These are phyloP conservation scores for Rhizopus arrhizus DNA, from an alignment of 371 early-diverging fungal species.

Conservation along the genomic window DNA sequence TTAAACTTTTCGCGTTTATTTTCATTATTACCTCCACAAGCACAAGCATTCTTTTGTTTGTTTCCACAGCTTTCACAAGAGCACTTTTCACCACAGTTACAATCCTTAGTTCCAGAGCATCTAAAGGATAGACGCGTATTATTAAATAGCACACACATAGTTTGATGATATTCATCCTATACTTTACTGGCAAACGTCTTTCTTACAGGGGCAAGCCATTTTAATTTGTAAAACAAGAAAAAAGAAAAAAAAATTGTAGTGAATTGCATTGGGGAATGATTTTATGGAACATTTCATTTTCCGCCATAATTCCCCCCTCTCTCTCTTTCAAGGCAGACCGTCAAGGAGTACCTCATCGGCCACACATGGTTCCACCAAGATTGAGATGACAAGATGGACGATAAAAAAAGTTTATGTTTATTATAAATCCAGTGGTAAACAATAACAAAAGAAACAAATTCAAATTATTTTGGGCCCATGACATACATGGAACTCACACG, in stretches of 20 bases:
- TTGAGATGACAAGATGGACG: too few relatives aligned
- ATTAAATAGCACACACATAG: too few relatives aligned
- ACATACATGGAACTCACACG: conserved; percentile 37
- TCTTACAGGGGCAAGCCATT: conserved; percentile 33
- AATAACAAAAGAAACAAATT: too few relatives aligned
- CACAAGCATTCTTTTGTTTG: neutral
- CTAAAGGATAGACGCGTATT: neutral
- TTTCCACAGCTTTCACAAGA: neutral
- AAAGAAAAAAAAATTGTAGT: conserved; percentile 1
- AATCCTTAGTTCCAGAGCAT: neutral
- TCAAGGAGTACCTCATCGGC: conserved; percentile 21
- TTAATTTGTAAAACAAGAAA: conserved; percentile 6
- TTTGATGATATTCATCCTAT: neutral
- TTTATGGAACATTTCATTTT: too few relatives aligned
- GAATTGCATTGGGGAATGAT: neutral
- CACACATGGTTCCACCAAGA: conserved; percentile 8
- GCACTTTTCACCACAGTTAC: neutral
- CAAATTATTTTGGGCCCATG: neutral
- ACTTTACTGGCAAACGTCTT: conserved; percentile 7
- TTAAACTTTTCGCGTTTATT: neutral
- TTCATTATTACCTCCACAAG: neutral
- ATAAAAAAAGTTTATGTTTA: too few relatives aligned
- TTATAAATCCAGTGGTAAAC: too few relatives aligned
- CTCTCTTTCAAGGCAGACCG: conserved; percentile 3
- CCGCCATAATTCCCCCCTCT: too few relatives aligned